Conservation (phyloP, 1,284 basidiomycete genomes). For the Apiotrichum akiyoshidainum region DNA sequence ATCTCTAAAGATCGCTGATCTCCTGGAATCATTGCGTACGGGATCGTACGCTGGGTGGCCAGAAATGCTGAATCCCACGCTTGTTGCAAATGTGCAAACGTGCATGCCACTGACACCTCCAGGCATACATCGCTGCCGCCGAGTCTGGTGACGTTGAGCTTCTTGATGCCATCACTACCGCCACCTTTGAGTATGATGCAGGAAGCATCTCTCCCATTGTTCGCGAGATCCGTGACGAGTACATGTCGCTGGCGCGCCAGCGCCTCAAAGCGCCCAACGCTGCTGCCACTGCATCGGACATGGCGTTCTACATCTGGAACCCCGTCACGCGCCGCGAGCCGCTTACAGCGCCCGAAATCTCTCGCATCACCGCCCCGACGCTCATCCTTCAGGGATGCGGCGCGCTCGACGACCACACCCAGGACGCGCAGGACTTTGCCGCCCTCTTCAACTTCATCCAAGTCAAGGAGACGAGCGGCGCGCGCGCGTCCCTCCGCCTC, state of each 20-base stretch:
- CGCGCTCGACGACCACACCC: background rate
- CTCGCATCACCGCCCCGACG: constrained; percentile 9
- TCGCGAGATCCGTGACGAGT: constrained; percentile 23
- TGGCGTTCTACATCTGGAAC: constrained; percentile 16
- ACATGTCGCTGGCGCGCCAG: constrained; percentile 14
- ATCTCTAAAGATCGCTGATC: too few species aligned
- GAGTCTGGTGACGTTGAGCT: constrained; percentile 19
- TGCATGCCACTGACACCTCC: background rate
- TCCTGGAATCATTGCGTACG: too few species aligned
- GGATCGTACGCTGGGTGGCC: too few species aligned
- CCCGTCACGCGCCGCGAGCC: constrained; percentile 4
- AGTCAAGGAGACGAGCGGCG: background rate
- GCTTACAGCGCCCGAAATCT: constrained; percentile 3
- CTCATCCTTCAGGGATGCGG: constrained; percentile 18
- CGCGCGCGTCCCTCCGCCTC: constrained; percentile 1
- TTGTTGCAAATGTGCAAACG: background rate
- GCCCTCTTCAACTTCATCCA: constrained; percentile 7
- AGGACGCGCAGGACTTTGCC: constrained; percentile 2
- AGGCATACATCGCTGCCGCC: constrained; percentile 20
- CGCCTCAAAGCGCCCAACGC: constrained; percentile 11
- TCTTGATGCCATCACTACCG: constrained; percentile 23
- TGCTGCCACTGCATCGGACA: constrained; percentile 2
- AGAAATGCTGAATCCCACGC: background rate
- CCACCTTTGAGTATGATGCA: constrained; percentile 23
- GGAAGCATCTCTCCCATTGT: constrained; percentile 17